Evolutionary conservation across 2,329 filamentous ascomycete genomes (phyloP).

Genomic region (Beauveria brongniartii): DNA sequence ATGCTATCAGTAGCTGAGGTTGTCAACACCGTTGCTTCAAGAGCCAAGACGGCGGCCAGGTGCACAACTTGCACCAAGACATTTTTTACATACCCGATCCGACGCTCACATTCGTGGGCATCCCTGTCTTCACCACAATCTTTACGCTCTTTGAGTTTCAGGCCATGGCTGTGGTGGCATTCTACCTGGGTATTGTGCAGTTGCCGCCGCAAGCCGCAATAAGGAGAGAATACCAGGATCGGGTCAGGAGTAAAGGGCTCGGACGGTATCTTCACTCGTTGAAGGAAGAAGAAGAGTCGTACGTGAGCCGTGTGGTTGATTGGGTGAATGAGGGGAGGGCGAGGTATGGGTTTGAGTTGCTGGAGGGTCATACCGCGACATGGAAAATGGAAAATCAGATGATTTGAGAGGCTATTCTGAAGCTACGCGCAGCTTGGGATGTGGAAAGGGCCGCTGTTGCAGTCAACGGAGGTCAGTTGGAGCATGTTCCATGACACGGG

Average conservation of each 20-base stretch:
- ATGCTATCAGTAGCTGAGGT: no score
- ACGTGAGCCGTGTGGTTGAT: neutral
- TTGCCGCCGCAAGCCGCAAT: neutral
- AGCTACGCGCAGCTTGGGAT: neutral
- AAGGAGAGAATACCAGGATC: neutral
- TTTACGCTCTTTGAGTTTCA: constrained; percentile 67
- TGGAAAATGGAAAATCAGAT: neutral
- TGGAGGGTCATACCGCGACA: neutral
- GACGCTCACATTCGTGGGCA: constrained; percentile 54
- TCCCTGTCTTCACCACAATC: constrained; percentile 57
- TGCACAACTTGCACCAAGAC: constrained; percentile 62
- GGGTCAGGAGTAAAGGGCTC: neutral
- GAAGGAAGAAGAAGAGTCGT: neutral
- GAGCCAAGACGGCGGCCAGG: constrained; percentile 44
- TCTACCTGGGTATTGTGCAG: constrained; percentile 36
- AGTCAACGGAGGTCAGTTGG: neutral
- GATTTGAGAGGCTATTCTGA: neutral
- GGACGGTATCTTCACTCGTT: neutral
- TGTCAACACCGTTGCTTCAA: neutral
- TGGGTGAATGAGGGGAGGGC: neutral
- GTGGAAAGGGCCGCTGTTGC: neutral
- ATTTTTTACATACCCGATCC: constrained; percentile 65
- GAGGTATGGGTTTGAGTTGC: neutral
- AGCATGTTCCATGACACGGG: no score
- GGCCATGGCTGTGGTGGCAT: constrained; percentile 50